phyloP scores from a whole-genome alignment of 208 protist genomes.

The Leishmania lainsoni region DNA sequence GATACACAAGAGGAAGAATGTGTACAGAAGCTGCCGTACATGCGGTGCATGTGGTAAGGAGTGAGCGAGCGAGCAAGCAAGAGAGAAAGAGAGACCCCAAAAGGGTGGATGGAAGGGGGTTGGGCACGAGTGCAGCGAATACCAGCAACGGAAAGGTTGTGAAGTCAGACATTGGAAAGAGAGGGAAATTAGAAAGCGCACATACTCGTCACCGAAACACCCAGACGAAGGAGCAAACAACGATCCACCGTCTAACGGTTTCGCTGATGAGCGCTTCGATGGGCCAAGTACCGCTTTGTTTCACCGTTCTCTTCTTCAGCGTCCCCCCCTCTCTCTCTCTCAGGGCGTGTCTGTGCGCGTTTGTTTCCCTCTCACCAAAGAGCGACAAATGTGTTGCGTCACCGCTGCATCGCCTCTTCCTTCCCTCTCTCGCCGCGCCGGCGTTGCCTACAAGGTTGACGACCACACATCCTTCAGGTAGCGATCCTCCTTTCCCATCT shows the following conservation, averaged over 20 bases:
- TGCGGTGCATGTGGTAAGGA: neutral
- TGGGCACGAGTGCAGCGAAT: neutral
- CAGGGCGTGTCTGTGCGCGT: neutral
- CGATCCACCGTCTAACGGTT: neutral
- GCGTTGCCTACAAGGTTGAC: constrained; percentile 38
- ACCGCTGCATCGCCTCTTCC: neutral
- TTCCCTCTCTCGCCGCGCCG: neutral
- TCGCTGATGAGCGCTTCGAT: neutral
- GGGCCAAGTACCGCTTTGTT: too few species aligned
- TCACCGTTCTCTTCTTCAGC: neutral
- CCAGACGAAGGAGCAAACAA: neutral
- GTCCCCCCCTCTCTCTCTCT: neutral
- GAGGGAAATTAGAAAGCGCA: neutral
- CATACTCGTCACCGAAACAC: neutral
- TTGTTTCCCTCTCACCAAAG: neutral
- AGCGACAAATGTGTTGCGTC: neutral
- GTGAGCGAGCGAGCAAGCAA: neutral
- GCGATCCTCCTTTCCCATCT: constrained; percentile 59
- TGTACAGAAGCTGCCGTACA: neutral
- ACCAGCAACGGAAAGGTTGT: neutral
- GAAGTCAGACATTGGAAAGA: neutral
- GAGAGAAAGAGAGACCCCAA: neutral
- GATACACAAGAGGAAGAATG: neutral
- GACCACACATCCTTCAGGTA: constrained; percentile 91
- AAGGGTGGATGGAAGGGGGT: neutral